Evolutionary conservation across 352 stramenopile genomes (phyloP).

Genomic region (Pythium brassicae): DNA sequence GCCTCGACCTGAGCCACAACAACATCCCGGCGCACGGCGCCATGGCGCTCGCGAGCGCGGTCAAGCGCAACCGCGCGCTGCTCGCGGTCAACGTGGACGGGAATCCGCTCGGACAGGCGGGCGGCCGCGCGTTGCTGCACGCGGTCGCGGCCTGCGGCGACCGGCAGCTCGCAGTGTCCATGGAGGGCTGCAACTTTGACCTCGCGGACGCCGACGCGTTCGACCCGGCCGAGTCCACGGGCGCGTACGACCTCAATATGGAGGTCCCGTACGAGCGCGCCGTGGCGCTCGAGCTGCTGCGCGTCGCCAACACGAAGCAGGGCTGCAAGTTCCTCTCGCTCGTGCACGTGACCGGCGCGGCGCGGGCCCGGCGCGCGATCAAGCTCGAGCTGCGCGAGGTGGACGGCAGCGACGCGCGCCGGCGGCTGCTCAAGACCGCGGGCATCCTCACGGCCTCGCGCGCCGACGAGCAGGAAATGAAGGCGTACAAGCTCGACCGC

Average conservation of each 20-base stretch:
- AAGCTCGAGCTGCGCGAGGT: conserved; percentile 60
- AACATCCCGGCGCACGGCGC: conserved; percentile 71
- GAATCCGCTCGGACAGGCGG: conserved; percentile 62
- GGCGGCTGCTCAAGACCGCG: conserved; percentile 59
- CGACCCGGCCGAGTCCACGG: conserved; percentile 63
- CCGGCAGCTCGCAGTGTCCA: conserved; percentile 43
- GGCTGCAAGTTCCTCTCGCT: conserved; percentile 83
- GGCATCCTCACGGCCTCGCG: conserved; percentile 48
- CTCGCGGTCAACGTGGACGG: conserved; percentile 47
- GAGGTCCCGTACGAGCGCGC: conserved; percentile 70
- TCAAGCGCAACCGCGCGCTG: conserved; percentile 50
- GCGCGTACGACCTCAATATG: conserved; percentile 75
- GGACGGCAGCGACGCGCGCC: conserved; percentile 31
- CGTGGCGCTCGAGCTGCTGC: conserved; percentile 64
- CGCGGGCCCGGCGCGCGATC: conserved; percentile 41
- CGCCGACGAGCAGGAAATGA: conserved; percentile 24
- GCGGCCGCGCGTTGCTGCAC: conserved; percentile 54
- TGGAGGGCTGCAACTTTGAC: conserved; percentile 80
- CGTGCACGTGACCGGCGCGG: conserved; percentile 26
- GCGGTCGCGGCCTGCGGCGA: conserved; percentile 55
- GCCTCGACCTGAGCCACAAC: conserved; percentile 69
- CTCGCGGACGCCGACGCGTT: conserved; percentile 58
- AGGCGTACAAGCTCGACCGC: conserved; percentile 36
- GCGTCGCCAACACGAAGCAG: conserved; percentile 67
- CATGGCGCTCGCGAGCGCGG: conserved; percentile 52